Percentiles rank a stretch among this genome's conserved stretches.
phyloP scores from a whole-genome alignment of 2,329 filamentous ascomycete genomes.

The Cladophialophora yegresii region DNA sequence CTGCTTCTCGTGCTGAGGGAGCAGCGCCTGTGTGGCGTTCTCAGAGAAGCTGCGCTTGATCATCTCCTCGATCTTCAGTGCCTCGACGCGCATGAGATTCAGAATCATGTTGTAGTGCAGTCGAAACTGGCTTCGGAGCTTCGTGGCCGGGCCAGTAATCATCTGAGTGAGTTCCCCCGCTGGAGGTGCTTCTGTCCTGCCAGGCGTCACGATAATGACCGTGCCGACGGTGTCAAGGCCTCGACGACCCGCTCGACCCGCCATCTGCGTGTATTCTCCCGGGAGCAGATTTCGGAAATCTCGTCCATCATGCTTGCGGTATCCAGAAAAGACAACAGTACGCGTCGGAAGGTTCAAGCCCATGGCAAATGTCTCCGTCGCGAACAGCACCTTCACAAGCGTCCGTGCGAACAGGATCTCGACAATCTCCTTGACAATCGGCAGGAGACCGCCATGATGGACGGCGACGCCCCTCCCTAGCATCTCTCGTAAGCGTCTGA shows the following conservation, averaged over 20 bases:
- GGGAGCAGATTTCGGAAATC: conserved; percentile 87
- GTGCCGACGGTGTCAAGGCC: conserved; percentile 90
- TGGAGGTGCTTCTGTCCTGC: conserved; percentile 83
- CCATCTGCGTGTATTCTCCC: conserved; percentile 99
- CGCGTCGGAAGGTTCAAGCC: conserved; percentile 92
- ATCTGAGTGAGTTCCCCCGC: conserved; percentile 82
- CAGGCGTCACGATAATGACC: conserved; percentile 84
- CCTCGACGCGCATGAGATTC: conserved; percentile 90
- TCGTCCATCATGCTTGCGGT: conserved; percentile 92
- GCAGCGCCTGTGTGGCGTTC: conserved; percentile 89
- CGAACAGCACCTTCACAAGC: conserved; percentile 93
- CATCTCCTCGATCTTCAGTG: conserved; percentile 98
- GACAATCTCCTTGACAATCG: conserved; percentile 96
- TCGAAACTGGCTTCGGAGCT: conserved; percentile 92
- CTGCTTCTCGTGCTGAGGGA: conserved; percentile 94
- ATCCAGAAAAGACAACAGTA: conserved; percentile 96
- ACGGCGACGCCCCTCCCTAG: conserved; percentile 88
- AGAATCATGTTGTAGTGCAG: conserved; percentile 99
- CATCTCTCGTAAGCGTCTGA: conserved; percentile 81
- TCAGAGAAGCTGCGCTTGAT: conserved; percentile 99
- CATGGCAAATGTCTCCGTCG: conserved; percentile 98
- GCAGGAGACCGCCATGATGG: conserved; percentile 89
- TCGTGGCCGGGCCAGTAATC: conserved; percentile 94
- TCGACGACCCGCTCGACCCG: conserved; percentile 86
- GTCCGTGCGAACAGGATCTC: conserved; percentile 95